Conservation (phyloP, 257 asterid species). For the Plantago elongata region DNA sequence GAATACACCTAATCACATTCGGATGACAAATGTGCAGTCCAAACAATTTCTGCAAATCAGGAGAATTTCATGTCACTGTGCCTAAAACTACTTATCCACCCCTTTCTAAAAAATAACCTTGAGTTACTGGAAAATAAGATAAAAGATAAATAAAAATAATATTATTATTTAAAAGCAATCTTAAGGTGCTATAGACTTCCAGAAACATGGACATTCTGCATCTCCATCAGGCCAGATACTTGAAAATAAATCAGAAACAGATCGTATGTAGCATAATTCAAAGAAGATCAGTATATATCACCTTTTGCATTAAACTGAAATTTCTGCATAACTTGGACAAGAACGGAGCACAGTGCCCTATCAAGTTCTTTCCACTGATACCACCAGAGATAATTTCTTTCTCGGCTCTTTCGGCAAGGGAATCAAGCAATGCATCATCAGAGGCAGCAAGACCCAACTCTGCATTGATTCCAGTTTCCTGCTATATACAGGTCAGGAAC, state of each 20-base stretch:
- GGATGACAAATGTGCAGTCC: background rate
- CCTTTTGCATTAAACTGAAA: slow-evolving; percentile 89
- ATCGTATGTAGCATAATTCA: slow-evolving; percentile 3
- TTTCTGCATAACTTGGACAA: slow-evolving; percentile 79
- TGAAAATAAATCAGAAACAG: too few relatives aligned
- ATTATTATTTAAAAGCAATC: background rate
- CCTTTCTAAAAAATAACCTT: too few relatives aligned
- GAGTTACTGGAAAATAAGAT: too few relatives aligned
- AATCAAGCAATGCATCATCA: slow-evolving; percentile 86
- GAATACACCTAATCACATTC: slow-evolving; percentile 11
- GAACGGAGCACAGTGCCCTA: slow-evolving; percentile 72
- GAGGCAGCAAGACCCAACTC: slow-evolving; percentile 93
- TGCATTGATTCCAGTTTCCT: slow-evolving; percentile 70
- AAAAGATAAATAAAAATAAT: background rate
- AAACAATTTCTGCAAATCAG: background rate
- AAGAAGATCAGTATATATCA: slow-evolving; percentile 27
- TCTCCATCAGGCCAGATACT: too few relatives aligned
- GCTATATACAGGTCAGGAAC: slow-evolving; percentile 18
- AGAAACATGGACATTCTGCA: too few relatives aligned
- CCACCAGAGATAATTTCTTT: slow-evolving; percentile 81
- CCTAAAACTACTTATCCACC: background rate
- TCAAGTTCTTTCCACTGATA: slow-evolving; percentile 57
- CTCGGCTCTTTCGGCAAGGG: slow-evolving; percentile 74
- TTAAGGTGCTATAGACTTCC: background rate
- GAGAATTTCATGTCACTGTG: background rate